Evolutionary conservation across 2,329 filamentous ascomycete genomes (phyloP), one percentile per base, ranked within the genome.

Genomic region (Pseudofabraea citricarpa): DNA sequence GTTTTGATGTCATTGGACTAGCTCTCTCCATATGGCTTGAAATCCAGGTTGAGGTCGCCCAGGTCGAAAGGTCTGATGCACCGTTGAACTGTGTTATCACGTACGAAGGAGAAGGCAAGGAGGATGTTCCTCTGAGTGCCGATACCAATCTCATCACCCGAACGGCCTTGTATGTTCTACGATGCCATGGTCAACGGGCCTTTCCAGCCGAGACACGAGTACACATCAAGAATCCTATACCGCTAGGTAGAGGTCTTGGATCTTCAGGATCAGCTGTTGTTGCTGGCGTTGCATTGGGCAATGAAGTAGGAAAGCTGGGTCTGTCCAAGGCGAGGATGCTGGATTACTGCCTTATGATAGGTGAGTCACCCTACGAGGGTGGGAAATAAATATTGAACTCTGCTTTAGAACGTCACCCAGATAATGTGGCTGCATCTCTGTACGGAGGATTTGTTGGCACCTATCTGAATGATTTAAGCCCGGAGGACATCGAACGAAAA

Each of bases 321-420:
- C 71, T 98, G 50, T 81, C 79, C 46, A 83, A 87, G 58, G 85
- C 88, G 52, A 77, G 93, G 29, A 78, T 98, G 62, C 83, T 98
- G 57, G 93, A 98, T 68, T 98, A 90, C 65, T 95, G 89, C 62
- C 73, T 98, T 54, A 98, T 98, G 93, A 95, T 96, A 66, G 87
- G 83, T 85, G 65, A 53, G 70, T 62, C 31, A 24, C 21, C 1
- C 1, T 5, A n/a, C 9, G 13, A 13, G 4, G 3, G 36, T 29
- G 6, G 9, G 15, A n/a, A 7, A 6, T 29, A 18, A 7, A 20
- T 39, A 13, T 36, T 40, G 15, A 27, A 20, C 46, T 41, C 40
- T 16, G 20, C 15, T 12, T 22, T 49, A 82, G 80, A 95, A 67
- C 81, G 89, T 52, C 90, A 95, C 65, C 90, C 90, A 9, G 90